Evolutionary conservation across 2,329 filamentous ascomycete genomes (phyloP).

Genomic region (Aspergillus sp.): DNA sequence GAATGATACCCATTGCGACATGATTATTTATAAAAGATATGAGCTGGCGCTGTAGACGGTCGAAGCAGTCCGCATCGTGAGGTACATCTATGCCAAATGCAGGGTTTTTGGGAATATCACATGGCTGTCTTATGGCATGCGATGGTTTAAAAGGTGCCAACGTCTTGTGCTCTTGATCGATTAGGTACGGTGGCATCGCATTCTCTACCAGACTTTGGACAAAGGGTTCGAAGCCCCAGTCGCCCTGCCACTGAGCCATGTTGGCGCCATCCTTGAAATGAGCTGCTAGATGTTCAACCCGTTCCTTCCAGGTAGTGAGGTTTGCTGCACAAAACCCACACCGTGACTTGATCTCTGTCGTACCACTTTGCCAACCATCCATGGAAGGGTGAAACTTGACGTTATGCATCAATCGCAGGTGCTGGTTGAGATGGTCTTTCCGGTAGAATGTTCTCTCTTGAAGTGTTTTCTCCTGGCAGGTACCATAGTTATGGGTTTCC

Average conservation of each 20-base stretch:
- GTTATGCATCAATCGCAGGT: slow-evolving; percentile 56
- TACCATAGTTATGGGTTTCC: slow-evolving; percentile 55
- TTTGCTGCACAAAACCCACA: slow-evolving; percentile 40
- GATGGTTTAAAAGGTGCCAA: slow-evolving; percentile 29
- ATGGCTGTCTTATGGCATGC: slow-evolving; percentile 8
- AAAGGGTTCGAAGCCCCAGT: slow-evolving; percentile 36
- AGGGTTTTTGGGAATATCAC: background rate
- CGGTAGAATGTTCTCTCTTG: slow-evolving; percentile 59
- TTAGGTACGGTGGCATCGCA: slow-evolving; percentile 34
- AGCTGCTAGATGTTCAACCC: slow-evolving; percentile 34
- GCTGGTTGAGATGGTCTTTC: slow-evolving; percentile 60
- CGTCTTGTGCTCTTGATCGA: slow-evolving; percentile 25
- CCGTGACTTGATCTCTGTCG: slow-evolving; percentile 48
- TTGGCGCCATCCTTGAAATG: slow-evolving; percentile 35
- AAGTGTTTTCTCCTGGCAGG: slow-evolving; percentile 56
- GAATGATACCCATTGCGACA: slow-evolving; percentile 26
- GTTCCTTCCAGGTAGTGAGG: slow-evolving; percentile 41
- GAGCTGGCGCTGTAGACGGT: slow-evolving; percentile 36
- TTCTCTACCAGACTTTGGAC: slow-evolving; percentile 34
- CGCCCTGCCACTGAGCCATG: slow-evolving; percentile 34
- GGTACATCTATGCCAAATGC: slow-evolving; percentile 19
- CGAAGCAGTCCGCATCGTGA: slow-evolving; percentile 37
- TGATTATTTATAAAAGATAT: slow-evolving; percentile 34
- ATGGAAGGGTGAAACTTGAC: slow-evolving; percentile 52
- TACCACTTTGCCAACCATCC: slow-evolving; percentile 56